phyloP scores from a whole-genome alignment of 225 moss, liverwort and hornwort genomes.

The Rhytidiadelphus loreus region DNA sequence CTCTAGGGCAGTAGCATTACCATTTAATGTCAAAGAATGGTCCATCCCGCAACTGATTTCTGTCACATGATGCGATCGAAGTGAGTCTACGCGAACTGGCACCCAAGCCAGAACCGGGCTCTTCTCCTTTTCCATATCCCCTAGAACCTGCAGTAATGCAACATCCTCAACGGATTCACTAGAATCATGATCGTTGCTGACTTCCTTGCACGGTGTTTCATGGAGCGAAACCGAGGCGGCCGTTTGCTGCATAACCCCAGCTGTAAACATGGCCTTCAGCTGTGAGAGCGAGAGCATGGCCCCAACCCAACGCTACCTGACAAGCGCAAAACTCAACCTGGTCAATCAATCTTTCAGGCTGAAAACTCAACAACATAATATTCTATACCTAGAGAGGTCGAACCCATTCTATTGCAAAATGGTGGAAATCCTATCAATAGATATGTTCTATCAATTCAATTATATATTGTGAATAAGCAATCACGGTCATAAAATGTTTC shows the following conservation, averaged over 20 bases:
- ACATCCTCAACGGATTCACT: constrained; percentile 1
- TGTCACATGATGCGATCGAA: constrained; percentile 28
- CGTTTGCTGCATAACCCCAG: constrained; percentile 75
- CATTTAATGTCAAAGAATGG: constrained; percentile 65
- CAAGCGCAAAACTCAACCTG: neutral
- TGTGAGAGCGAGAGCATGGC: constrained; percentile 78
- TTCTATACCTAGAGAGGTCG: neutral
- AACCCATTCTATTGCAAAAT: neutral
- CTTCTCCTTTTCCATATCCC: constrained; percentile 31
- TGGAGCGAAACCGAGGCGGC: constrained; percentile 57
- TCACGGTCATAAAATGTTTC: neutral
- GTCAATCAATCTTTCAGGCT: neutral
- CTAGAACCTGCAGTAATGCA: constrained; percentile 12
- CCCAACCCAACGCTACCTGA: constrained; percentile 93
- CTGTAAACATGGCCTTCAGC: constrained; percentile 65
- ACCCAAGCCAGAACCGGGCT: constrained; percentile 42
- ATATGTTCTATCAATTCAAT: neutral
- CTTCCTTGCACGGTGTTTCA: neutral
- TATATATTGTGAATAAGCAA: neutral
- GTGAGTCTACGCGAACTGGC: constrained; percentile 38
- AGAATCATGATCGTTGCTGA: neutral
- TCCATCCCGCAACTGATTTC: constrained; percentile 71
- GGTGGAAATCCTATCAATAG: neutral
- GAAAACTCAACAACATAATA: neutral
- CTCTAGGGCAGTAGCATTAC: constrained; percentile 13